Conservation (phyloP, 2,329 filamentous ascomycete genomes). For the Alternaria sp. region DNA sequence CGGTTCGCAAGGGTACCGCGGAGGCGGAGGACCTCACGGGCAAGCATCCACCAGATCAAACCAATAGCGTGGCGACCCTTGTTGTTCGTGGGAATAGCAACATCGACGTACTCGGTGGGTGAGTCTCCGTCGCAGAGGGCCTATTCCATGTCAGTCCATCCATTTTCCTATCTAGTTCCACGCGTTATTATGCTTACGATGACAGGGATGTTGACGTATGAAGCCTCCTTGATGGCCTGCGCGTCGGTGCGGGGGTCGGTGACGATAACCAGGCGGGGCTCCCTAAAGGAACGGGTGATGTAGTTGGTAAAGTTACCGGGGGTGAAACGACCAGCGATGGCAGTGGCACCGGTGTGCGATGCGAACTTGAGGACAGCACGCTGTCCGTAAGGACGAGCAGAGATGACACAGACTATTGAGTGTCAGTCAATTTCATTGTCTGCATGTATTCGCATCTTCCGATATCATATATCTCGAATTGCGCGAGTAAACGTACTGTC, state of each 20-base stretch:
- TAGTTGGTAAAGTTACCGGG: conserved; percentile 99
- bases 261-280: conserved; percentile 98
- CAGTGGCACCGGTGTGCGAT: conserved; percentile 94
- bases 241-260: conserved; percentile 99
- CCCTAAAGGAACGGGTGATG: conserved; percentile 99
- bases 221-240: conserved; percentile 99
- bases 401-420: conserved; percentile 77
- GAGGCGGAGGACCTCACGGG: conserved; percentile 98
- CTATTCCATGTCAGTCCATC: conserved; percentile 25
- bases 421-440: conserved; percentile 24
- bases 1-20: conserved; percentile 95
- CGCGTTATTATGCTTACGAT: conserved; percentile 60
- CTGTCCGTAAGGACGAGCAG: conserved; percentile 98
- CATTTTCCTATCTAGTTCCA: not conserved
- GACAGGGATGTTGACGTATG: conserved; percentile 99
- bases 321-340: conserved; percentile 99
- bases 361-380: conserved; percentile 99
- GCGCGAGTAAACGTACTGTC: conserved; percentile 71
- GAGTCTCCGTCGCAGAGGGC: conserved; percentile 99
- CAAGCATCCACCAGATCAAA: conserved; percentile 99
- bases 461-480: conserved; percentile 15
- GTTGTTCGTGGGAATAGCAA: conserved; percentile 99
- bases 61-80: conserved; percentile 99
- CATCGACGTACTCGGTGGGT: conserved; percentile 98
- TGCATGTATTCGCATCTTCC: conserved; percentile 8